A percentile compares a stretch with the other conserved stretches of the same genome.
Evolutionary conservation across 345 rosid species (phyloP).

Genomic region (Arabidopsis arenosa): DNA sequence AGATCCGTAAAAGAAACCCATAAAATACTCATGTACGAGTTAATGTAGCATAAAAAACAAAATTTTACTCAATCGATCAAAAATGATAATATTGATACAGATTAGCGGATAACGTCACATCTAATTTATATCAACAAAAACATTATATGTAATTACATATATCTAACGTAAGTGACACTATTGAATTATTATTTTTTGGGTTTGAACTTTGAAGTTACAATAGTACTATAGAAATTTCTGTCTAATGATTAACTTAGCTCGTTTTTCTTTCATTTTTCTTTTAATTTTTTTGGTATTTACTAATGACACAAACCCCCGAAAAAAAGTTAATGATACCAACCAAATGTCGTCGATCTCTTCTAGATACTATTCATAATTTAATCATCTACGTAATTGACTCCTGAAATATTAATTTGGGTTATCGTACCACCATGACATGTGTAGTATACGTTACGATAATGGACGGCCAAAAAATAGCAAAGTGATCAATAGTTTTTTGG

Average conservation of each 20-base stretch:
- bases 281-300: not conserved
- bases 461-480: not conserved
- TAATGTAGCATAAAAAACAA: not conserved
- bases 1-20: too few species aligned
- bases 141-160: not conserved
- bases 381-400: slow-evolving; percentile 1
- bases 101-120: not conserved
- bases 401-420: not conserved
- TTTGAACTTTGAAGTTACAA: too few species aligned
- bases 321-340: not conserved
- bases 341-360: not conserved
- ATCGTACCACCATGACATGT: not conserved
- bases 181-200: too few species aligned
- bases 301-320: not conserved
- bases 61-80: not conserved
- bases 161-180: not conserved
- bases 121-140: not conserved
- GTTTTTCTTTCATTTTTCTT: not conserved
- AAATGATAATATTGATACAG: not conserved
- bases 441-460: slow-evolving; percentile 26
- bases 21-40: not conserved
- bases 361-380: not conserved
- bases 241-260: not conserved
- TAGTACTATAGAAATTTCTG: not conserved
- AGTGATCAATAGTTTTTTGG: slow-evolving; percentile 17